Evolutionary conservation across 371 early-diverging fungal genomes (phyloP), one percentile per base, ranked within the genome.

Genomic region (Rhizopus arrhizus): DNA sequence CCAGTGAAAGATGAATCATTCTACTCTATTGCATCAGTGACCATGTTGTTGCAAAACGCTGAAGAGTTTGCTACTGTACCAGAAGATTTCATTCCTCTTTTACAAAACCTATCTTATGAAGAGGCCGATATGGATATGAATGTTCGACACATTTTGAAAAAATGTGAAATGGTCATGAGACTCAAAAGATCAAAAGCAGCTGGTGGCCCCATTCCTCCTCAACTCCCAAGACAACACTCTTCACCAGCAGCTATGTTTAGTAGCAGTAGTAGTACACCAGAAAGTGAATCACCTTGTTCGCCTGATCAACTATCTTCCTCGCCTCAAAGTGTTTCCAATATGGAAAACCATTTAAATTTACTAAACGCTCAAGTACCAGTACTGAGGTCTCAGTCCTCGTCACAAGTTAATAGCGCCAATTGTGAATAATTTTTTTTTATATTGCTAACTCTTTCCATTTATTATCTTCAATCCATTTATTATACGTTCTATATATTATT

Each of bases 41-140:
- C 86, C 70, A 84, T 86, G 65, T 70, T 96, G 11, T 65, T 94
- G 64, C 73, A 82, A 42, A 77, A 86, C 58, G 91, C 91, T 50
- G 91, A 93, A 59, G 84, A 84, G 34, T 85, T 94, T 56, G 89
- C 93, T 70, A 78, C 84, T 58, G 85, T 88, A 1, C 91, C 92
- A 15, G 86, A 85, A 33, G 89, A 90, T 45, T 72, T 91, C 57
- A 77, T 84, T 0, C 79, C 84, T 5, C 69, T 91, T 38, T 58
- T 89, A 29, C 73, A 81, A 16, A 84, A 82, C 43, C 70, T 84
- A 16, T 78, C 81, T 1, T 72, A 85, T 56, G 78, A 80, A 29
- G 83, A 83, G 52, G 79, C 75, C 32, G 80, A 81, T 13, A 82
- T 74, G 66, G 85, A 80, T 33, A 53, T 87, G 29, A 84, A 82